A percentile compares a stretch with the other conserved stretches of the same genome.
These are phyloP conservation scores for Daedaleopsis sinensis DNA, from an alignment of 768 basidiomycete genomes.

Conservation along the genomic window DNA sequence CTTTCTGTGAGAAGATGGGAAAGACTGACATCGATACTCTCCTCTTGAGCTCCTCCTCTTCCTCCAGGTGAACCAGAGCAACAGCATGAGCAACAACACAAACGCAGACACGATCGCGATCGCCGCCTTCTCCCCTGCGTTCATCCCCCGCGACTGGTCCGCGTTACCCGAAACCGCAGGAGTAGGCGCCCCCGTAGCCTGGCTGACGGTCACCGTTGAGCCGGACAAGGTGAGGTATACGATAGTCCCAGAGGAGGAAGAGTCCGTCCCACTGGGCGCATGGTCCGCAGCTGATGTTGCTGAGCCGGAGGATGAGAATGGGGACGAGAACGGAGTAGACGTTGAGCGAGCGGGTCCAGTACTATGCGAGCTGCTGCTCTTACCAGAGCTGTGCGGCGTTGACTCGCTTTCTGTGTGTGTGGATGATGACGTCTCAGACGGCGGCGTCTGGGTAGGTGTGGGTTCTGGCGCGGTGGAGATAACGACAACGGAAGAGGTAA, in stretches of 20 bases:
- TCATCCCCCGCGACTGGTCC: neutral
- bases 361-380: too few species aligned
- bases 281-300: too few species aligned
- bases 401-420: too few species aligned
- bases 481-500: too few species aligned
- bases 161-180: neutral
- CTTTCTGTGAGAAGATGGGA: neutral
- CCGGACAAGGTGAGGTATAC: neutral
- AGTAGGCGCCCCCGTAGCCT: neutral
- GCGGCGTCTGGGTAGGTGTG: too few species aligned
- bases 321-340: too few species aligned
- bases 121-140: constrained; percentile 8
- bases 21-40: neutral
- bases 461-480: too few species aligned
- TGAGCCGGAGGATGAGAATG: too few species aligned
- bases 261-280: neutral
- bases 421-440: too few species aligned
- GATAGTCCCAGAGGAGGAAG: neutral
- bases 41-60: neutral
- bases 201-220: neutral
- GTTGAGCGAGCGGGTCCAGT: too few species aligned
- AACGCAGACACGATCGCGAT: neutral
- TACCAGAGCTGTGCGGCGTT: too few species aligned
- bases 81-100: neutral
- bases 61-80: constrained; percentile 3